phyloP scores from a whole-genome alignment of 2,329 filamentous ascomycete genomes.

The Colletotrichum gloeosporioides region DNA sequence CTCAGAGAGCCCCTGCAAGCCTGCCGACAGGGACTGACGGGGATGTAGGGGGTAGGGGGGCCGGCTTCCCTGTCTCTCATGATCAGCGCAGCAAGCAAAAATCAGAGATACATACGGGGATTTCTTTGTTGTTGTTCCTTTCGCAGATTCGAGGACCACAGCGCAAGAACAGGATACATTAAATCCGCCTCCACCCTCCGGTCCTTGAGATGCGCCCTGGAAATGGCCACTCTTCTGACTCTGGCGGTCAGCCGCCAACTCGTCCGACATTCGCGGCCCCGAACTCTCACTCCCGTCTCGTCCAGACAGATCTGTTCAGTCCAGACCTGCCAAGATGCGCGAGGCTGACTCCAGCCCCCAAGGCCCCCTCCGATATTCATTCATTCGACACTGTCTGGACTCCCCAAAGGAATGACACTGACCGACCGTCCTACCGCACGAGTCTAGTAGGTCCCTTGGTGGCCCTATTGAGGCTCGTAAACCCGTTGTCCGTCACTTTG shows the following conservation, averaged over 20 bases:
- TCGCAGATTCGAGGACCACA: slow-evolving; percentile 15
- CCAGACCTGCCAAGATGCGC: slow-evolving; percentile 11
- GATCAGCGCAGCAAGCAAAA: not conserved
- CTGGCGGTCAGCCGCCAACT: not conserved
- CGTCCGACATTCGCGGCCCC: not conserved
- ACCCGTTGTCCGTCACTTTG: not conserved
- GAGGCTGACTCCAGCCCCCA: slow-evolving; percentile 12
- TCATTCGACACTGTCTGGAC: not conserved
- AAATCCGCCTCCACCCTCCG: slow-evolving; percentile 5
- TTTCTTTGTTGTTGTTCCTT: not conserved
- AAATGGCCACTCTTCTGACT: not conserved
- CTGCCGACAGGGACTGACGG: slow-evolving; percentile 4
- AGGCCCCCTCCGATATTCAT: not conserved
- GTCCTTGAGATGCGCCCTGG: not conserved
- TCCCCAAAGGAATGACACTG: not conserved
- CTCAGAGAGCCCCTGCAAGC: not conserved
- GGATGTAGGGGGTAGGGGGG: slow-evolving; percentile 16
- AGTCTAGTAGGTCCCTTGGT: not conserved
- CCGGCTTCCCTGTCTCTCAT: slow-evolving; percentile 5
- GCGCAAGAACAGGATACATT: slow-evolving; percentile 5
- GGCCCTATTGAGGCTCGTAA: not conserved
- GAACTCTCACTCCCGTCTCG: not conserved
- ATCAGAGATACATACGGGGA: not conserved
- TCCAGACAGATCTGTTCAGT: not conserved
- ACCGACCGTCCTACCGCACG: not conserved